phyloP scores from a whole-genome alignment of 1,139 yeast species.

The Zygosaccharomyces sapae region DNA sequence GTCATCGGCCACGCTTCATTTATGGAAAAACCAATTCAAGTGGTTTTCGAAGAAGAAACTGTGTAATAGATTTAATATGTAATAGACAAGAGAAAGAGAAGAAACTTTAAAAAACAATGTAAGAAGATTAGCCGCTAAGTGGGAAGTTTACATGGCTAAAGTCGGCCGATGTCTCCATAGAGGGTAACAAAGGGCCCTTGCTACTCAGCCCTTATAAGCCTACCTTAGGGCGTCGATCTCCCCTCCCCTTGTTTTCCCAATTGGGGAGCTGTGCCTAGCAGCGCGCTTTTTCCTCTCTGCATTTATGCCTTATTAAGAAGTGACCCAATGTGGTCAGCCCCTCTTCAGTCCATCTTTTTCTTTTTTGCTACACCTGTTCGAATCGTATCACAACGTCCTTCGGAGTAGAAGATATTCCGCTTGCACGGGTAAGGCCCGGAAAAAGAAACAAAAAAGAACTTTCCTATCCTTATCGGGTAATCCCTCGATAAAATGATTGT shows the following conservation, averaged over 20 bases:
- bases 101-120: not conserved
- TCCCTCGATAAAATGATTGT: not conserved
- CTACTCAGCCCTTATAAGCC: not conserved
- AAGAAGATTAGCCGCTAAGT: not conserved
- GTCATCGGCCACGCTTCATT: constrained; percentile 89
- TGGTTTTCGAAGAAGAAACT: constrained; percentile 86
- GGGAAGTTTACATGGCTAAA: not conserved
- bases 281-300: not conserved
- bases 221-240: not conserved
- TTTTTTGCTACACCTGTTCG: not conserved
- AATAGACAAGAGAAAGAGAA: not conserved
- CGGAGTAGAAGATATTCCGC: not conserved
- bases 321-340: not conserved
- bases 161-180: not conserved
- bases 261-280: not conserved
- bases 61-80: constrained; percentile 37
- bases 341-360: not conserved
- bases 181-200: not conserved
- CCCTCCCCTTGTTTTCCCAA: not conserved
- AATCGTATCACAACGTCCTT: not conserved
- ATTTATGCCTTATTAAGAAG: not conserved
- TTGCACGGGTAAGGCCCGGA: not conserved
- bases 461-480: not conserved
- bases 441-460: not conserved
- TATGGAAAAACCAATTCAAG: constrained; percentile 96